phyloP scores from a whole-genome alignment of 1,139 yeast species.

The Eremothecium cymbalariae region DNA sequence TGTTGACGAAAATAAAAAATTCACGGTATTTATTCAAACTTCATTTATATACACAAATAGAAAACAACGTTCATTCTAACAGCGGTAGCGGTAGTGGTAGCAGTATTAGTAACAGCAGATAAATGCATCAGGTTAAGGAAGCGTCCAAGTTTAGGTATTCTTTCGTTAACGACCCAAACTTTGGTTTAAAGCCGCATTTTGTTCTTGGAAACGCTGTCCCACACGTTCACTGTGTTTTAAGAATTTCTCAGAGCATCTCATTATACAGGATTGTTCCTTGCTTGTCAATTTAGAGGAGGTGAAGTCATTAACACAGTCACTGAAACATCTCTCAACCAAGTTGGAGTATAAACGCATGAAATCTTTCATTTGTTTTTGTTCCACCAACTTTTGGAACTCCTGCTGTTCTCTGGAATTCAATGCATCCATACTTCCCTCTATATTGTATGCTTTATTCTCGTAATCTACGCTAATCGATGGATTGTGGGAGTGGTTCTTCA shows the following conservation, averaged over 20 bases:
- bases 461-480: no score
- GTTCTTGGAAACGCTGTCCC: conserved; percentile 98
- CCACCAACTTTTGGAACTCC: conserved; percentile 89
- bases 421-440: conserved; percentile 68
- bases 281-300: conserved; percentile 80
- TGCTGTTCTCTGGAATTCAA: conserved; percentile 90
- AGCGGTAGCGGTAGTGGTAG: no score
- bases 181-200: conserved; percentile 55
- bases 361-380: conserved; percentile 97
- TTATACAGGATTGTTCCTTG: conserved; percentile 78
- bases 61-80: no score
- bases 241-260: conserved; percentile 94
- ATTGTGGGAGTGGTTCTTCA: background rate
- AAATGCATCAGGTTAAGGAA: no score
- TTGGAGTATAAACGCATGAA: conserved; percentile 94
- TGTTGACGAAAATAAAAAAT: no score
- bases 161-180: conserved; percentile 32
- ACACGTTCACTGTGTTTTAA: conserved; percentile 97
- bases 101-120: no score
- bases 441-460: no score
- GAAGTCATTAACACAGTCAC: conserved; percentile 96
- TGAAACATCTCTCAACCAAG: conserved; percentile 92
- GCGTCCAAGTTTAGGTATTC: no score
- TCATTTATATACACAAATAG: no score
- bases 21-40: no score